Conservation (phyloP, 2,329 filamentous ascomycete genomes). For the Fusarium haematococcum region DNA sequence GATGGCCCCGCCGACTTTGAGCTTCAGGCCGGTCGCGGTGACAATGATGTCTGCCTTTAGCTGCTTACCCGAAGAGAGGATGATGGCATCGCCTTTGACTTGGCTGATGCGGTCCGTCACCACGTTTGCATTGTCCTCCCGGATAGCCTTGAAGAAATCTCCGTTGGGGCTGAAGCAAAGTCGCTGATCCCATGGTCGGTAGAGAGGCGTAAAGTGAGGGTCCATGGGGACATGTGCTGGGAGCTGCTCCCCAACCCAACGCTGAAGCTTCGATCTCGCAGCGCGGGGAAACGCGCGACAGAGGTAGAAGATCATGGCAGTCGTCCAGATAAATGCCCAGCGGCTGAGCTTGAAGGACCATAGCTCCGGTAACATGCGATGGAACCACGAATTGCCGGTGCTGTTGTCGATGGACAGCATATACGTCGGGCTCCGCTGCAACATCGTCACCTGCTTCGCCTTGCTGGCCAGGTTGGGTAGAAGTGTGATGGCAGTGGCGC, state of each 20-base stretch:
- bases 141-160: constrained; percentile 57
- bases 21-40: constrained; percentile 71
- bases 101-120: constrained; percentile 14
- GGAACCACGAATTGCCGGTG: constrained; percentile 52
- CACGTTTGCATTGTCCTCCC: constrained; percentile 49
- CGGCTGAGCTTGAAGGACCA: background rate
- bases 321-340: background rate
- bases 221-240: constrained; percentile 58
- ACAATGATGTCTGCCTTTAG: constrained; percentile 71
- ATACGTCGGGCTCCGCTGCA: constrained; percentile 75
- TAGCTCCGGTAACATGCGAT: background rate
- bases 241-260: constrained; percentile 56
- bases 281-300: background rate
- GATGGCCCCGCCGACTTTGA: constrained; percentile 65
- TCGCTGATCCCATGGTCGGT: constrained; percentile 74
- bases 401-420: constrained; percentile 61
- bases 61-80: background rate
- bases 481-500: constrained; percentile 75
- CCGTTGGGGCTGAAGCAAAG: constrained; percentile 67
- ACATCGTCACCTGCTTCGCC: constrained; percentile 73
- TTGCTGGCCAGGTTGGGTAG: constrained; percentile 69
- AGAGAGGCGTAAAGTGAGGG: constrained; percentile 65
- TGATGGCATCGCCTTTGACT: background rate
- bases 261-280: constrained; percentile 56
- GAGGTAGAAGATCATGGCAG: background rate